phyloP scores from a whole-genome alignment of 257 asterid species.

The Solanum microdontum region DNA sequence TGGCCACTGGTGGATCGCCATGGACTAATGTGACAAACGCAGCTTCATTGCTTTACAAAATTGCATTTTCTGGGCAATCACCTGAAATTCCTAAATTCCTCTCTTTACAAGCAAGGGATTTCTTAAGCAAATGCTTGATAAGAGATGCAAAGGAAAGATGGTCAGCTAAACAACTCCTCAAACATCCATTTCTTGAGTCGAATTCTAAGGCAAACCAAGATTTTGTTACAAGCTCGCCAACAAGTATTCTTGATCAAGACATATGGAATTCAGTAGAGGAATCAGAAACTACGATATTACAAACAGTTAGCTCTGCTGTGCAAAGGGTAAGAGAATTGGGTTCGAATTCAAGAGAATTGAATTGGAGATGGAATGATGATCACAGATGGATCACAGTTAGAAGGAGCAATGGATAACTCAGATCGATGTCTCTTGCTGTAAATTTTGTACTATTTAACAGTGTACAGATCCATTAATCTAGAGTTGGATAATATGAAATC shows the following conservation, averaged over 20 bases:
- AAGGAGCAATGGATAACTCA: constrained; percentile 4
- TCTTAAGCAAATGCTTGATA: constrained; percentile 45
- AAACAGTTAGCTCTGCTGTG: background rate
- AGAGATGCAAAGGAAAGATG: constrained; percentile 42
- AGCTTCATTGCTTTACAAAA: constrained; percentile 28
- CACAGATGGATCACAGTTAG: constrained; percentile 47
- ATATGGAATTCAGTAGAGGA: constrained; percentile 60
- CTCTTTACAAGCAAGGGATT: constrained; percentile 51
- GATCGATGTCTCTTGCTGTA: background rate
- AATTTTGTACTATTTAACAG: background rate
- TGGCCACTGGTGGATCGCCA: constrained; percentile 57
- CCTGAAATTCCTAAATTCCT: constrained; percentile 46
- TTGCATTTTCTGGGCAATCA: constrained; percentile 50
- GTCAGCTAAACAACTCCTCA: constrained; percentile 50
- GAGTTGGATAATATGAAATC: background rate
- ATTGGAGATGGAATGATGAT: constrained; percentile 24
- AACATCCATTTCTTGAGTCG: constrained; percentile 43
- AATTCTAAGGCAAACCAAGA: background rate
- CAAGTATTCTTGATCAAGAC: constrained; percentile 58
- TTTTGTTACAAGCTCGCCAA: constrained; percentile 26
- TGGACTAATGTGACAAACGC: constrained; percentile 36
- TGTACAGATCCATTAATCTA: background rate
- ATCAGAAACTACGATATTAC: constrained; percentile 2
- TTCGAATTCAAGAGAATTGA: constrained; percentile 11
- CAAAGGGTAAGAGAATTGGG: constrained; percentile 20